A percentile compares a stretch with the other conserved stretches of the same genome.
These are phyloP conservation scores for Chalciporus chontae DNA, from an alignment of 768 basidiomycete species.

Conservation along the genomic window DNA sequence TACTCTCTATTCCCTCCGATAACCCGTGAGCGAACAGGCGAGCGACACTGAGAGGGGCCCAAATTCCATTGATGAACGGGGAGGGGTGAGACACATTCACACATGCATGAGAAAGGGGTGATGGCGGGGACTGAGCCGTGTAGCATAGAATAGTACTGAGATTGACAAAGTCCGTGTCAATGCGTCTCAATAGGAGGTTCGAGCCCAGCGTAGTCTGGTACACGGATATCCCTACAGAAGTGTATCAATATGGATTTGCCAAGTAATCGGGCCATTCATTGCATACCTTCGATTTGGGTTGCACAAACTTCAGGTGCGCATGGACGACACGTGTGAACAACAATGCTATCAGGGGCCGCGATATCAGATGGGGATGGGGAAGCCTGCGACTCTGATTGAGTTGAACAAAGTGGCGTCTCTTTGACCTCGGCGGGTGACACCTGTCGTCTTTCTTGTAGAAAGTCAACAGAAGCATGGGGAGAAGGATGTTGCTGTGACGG, in stretches of 20 bases:
- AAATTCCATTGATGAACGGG: constrained; percentile 54
- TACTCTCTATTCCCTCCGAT: constrained; percentile 37
- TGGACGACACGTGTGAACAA: constrained; percentile 63
- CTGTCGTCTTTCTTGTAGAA: constrained; percentile 3
- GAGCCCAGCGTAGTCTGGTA: constrained; percentile 64
- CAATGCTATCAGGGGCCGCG: constrained; percentile 34
- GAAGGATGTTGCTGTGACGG: constrained; percentile 1
- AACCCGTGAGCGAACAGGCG: constrained; percentile 38
- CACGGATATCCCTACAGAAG: constrained; percentile 60
- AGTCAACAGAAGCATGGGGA: neutral
- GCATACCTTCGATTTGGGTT: constrained; percentile 66
- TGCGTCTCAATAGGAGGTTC: constrained; percentile 59
- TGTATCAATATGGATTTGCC: constrained; percentile 7
- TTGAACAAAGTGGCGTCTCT: constrained; percentile 4
- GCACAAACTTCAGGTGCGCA: constrained; percentile 61
- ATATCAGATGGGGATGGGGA: constrained; percentile 2
- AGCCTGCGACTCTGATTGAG: constrained; percentile 1
- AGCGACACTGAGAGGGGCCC: constrained; percentile 63
- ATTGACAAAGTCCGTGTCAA: constrained; percentile 79
- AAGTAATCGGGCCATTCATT: neutral
- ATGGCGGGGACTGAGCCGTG: constrained; percentile 33
- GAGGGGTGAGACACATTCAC: constrained; percentile 52
- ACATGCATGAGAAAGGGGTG: constrained; percentile 42
- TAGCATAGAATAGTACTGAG: constrained; percentile 46
- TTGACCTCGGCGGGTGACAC: constrained; percentile 1